These are phyloP conservation scores for Pelargonium cotyledonis DNA, from an alignment of 441 rosid species.

Conservation along the genomic window DNA sequence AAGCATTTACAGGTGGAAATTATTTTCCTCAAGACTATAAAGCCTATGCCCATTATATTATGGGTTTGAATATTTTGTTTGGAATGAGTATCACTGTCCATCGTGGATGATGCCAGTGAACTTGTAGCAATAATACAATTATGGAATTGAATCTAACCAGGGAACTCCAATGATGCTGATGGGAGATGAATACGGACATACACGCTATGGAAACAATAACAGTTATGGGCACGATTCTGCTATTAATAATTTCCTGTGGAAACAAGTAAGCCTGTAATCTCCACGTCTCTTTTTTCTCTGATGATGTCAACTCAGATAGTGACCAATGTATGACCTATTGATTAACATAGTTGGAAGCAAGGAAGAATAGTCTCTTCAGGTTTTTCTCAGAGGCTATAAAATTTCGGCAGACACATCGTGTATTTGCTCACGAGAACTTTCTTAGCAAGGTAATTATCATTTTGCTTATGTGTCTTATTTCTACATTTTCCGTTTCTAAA, in stretches of 20 bases:
- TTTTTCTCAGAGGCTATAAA: slow-evolving; percentile 78
- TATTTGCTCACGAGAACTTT: slow-evolving; percentile 56
- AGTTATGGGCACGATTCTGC: slow-evolving; percentile 88
- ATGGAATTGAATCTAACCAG: slow-evolving; percentile 32
- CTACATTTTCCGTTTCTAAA: neutral
- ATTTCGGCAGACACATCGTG: slow-evolving; percentile 44
- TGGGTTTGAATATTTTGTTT: neutral
- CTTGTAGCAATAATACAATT: neutral
- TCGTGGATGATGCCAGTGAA: slow-evolving; percentile 11
- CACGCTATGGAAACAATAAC: slow-evolving; percentile 88
- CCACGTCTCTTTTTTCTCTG: neutral
- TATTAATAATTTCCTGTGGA: slow-evolving; percentile 86
- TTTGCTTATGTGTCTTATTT: slow-evolving; percentile 4
- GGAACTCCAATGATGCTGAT: slow-evolving; percentile 94
- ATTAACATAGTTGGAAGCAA: slow-evolving; percentile 45
- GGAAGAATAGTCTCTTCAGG: slow-evolving; percentile 55
- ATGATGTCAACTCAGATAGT: slow-evolving; percentile 5
- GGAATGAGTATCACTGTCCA: neutral
- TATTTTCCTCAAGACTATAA: neutral
- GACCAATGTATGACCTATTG: slow-evolving; percentile 16
- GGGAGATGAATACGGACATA: slow-evolving; percentile 96
- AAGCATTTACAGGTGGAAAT: neutral
- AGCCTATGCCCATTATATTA: neutral
- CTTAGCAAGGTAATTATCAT: slow-evolving; percentile 43
- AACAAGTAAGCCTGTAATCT: slow-evolving; percentile 36